Evolutionary conservation across 768 basidiomycete species (phyloP).

Genomic region (Lentinula sp.): DNA sequence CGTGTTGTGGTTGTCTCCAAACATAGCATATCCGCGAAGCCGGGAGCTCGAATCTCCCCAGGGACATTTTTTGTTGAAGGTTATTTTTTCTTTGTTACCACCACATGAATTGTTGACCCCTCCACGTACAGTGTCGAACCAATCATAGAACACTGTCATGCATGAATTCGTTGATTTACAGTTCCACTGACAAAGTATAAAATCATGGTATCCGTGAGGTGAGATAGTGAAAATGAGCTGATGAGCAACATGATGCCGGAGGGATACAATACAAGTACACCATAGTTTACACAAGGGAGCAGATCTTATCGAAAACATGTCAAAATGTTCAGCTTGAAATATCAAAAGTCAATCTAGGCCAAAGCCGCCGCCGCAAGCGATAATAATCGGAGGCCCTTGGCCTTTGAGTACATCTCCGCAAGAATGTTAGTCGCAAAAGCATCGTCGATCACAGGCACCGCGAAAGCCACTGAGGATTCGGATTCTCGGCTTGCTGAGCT

Average conservation of each 20-base stretch:
- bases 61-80: slow-evolving; percentile 11
- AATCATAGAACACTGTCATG: not conserved
- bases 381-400: not conserved
- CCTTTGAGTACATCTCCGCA: slow-evolving; percentile 2
- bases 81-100: not conserved
- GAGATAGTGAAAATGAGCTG: too few relatives aligned
- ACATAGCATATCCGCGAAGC: slow-evolving; percentile 12
- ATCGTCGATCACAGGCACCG: not conserved
- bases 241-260: not conserved
- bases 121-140: not conserved
- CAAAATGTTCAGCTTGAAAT: too few relatives aligned
- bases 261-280: not conserved
- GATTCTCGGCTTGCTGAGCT: not conserved
- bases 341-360: not conserved
- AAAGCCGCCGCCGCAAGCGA: not conserved
- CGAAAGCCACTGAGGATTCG: not conserved
- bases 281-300: not conserved
- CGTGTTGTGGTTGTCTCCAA: slow-evolving; percentile 12
- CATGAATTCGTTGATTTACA: not conserved
- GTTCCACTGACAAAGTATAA: not conserved
- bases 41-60: slow-evolving; percentile 18
- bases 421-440: slow-evolving; percentile 1
- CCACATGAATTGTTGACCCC: not conserved
- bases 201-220: too few relatives aligned
- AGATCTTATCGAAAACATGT: not conserved